A percentile compares a stretch with the other conserved stretches of the same genome.
These are phyloP conservation scores for Periglandula ipomoeae DNA, from an alignment of 2,329 filamentous ascomycete genomes.

Conservation along the genomic window DNA sequence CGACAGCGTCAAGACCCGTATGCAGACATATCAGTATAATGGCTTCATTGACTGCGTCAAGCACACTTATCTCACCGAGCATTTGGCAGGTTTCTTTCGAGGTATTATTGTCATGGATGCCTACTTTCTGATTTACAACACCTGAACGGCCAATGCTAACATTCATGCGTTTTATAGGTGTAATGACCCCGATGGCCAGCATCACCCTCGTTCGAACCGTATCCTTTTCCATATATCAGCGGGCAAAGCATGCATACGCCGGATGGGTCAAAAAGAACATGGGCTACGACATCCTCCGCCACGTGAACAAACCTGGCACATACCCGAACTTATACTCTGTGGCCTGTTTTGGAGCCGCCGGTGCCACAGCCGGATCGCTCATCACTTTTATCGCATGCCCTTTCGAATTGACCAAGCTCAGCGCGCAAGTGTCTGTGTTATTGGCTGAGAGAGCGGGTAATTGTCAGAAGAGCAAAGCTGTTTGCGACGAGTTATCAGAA, in stretches of 20 bases:
- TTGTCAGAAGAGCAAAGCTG: conserved; percentile 41
- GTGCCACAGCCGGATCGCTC: conserved; percentile 68
- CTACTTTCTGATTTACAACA: no score
- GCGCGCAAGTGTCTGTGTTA: conserved; percentile 74
- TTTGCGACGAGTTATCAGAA: conserved; percentile 65
- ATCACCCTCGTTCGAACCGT: conserved; percentile 70
- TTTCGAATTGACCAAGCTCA: conserved; percentile 84
- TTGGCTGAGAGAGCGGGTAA: conserved; percentile 43
- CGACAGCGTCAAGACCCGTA: conserved; percentile 82
- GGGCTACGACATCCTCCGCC: conserved; percentile 59
- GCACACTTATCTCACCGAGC: conserved; percentile 68
- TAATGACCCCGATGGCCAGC: conserved; percentile 70
- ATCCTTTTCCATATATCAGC: conserved; percentile 73
- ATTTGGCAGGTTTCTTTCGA: conserved; percentile 68
- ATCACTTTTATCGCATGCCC: conserved; percentile 78
- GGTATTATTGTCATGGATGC: conserved; percentile 39
- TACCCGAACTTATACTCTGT: conserved; percentile 67
- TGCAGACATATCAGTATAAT: conserved; percentile 76
- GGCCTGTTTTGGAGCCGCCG: conserved; percentile 67
- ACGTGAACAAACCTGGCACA: conserved; percentile 61
- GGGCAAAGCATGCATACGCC: conserved; percentile 64
- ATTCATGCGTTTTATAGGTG: conserved; percentile 37
- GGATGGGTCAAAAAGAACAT: conserved; percentile 60
- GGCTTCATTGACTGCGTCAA: conserved; percentile 66
- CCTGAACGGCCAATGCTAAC: not conserved